These are phyloP conservation scores for Funneliformis mosseae DNA, from an alignment of 192 early-diverging fungal genomes.

Conservation along the genomic window DNA sequence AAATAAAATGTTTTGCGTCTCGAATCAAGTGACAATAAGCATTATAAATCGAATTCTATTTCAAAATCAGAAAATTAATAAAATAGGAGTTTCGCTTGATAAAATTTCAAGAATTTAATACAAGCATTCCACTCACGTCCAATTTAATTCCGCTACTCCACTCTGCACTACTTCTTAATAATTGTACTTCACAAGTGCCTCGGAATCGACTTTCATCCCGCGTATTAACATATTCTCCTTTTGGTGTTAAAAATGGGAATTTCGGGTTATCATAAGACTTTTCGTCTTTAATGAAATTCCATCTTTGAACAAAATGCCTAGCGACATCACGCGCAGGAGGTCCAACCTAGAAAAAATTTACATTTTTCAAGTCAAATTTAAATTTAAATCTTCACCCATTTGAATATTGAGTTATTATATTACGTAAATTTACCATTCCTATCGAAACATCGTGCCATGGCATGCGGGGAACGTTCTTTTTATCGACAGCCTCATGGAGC, in stretches of 20 bases:
- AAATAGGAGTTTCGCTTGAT: background rate
- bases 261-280: conserved; percentile 57
- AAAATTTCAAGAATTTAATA: background rate
- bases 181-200: conserved; percentile 65
- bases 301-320: conserved; percentile 82
- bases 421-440: conserved; percentile 55
- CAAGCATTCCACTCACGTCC: conserved; percentile 42
- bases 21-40: conserved; percentile 75
- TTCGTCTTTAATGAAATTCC: conserved; percentile 84
- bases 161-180: conserved; percentile 64
- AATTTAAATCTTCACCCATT: background rate
- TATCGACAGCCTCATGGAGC: conserved; percentile 48
- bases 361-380: conserved; percentile 14
- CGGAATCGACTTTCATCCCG: conserved; percentile 55
- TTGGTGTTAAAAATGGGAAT: conserved; percentile 69
- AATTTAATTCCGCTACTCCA: conserved; percentile 68
- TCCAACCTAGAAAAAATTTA: conserved; percentile 53
- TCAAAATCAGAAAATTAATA: conserved; percentile 7
- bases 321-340: conserved; percentile 78
- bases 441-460: conserved; percentile 91
- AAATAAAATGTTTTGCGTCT: conserved; percentile 77
- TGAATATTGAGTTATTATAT: background rate
- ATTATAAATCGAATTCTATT: conserved; percentile 71
- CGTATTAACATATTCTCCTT: conserved; percentile 58
- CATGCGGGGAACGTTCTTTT: conserved; percentile 65